A percentile compares a stretch with the other conserved stretches of the same genome.
These are phyloP conservation scores for Artemisia argyi DNA, from an alignment of 129 eudicot species.

Conservation along the genomic window DNA sequence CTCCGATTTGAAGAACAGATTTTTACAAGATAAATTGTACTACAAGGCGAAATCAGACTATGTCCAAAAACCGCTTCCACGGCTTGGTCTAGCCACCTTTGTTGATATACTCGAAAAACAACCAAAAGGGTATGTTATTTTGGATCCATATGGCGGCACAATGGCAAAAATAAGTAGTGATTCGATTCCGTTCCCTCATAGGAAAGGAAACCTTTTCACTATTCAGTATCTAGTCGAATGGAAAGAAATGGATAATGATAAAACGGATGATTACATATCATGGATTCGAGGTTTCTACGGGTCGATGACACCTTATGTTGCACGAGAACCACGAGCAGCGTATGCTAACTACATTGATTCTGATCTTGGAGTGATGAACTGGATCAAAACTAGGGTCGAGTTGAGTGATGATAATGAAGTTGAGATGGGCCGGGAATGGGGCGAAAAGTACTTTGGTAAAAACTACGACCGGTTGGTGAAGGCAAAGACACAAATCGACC, in stretches of 20 bases:
- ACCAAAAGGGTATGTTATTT: conserved; percentile 65
- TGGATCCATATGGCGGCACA: conserved; percentile 77
- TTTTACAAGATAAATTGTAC: conserved; percentile 37
- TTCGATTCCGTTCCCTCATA: conserved; percentile 74
- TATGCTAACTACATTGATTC: conserved; percentile 74
- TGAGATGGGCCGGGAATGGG: conserved; percentile 67
- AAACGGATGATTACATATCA: conserved; percentile 33
- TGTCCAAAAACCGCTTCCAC: conserved; percentile 44
- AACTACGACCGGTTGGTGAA: conserved; percentile 79
- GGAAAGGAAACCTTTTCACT: conserved; percentile 64
- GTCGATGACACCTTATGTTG: conserved; percentile 60
- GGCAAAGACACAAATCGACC: conserved; percentile 74
- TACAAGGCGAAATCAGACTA: conserved; percentile 88
- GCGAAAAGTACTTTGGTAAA: conserved; percentile 74
- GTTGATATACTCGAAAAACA: conserved; percentile 54
- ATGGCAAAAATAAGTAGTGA: conserved; percentile 55
- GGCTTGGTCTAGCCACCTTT: conserved; percentile 31
- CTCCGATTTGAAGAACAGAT: conserved; percentile 40
- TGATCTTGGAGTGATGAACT: conserved; percentile 59
- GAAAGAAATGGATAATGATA: conserved; percentile 40
- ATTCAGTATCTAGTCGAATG: conserved; percentile 69
- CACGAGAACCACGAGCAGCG: conserved; percentile 63
- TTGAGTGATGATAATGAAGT: conserved; percentile 28
- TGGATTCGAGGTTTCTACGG: conserved; percentile 65
- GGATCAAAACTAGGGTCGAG: conserved; percentile 11